A percentile compares a stretch with the other conserved stretches of the same genome.
These are phyloP conservation scores for Zygoascus flipseniorum DNA, from an alignment of 805 yeast species.

Conservation along the genomic window DNA sequence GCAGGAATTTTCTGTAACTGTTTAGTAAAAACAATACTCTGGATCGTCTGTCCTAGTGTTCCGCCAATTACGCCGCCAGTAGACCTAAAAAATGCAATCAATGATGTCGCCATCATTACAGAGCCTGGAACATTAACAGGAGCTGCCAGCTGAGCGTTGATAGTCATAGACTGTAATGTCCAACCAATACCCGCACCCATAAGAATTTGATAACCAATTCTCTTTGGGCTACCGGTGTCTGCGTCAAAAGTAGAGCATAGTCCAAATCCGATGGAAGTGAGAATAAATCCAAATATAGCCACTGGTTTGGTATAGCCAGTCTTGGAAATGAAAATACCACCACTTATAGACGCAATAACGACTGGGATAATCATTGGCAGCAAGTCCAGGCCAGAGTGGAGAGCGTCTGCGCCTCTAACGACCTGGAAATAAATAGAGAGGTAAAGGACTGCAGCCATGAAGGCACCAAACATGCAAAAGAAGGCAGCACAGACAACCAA, in stretches of 20 bases:
- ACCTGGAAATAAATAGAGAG: conserved; percentile 42
- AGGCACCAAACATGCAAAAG: conserved; percentile 36
- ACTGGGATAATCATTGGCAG: conserved; percentile 38
- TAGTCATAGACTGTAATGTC: conserved; percentile 35
- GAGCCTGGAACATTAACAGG: conserved; percentile 43
- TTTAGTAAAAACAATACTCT: conserved; percentile 25
- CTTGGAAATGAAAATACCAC: conserved; percentile 38
- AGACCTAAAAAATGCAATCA: conserved; percentile 36
- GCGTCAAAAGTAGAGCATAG: conserved; percentile 32
- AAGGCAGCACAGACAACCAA: conserved; percentile 29
- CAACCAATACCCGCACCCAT: conserved; percentile 41
- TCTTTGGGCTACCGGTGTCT: conserved; percentile 28
- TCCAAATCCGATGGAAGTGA: conserved; percentile 40
- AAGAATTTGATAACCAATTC: conserved; percentile 40
- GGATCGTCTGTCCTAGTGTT: conserved; percentile 35
- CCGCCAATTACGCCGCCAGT: conserved; percentile 39
- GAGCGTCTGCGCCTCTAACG: conserved; percentile 32
- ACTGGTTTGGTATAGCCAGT: conserved; percentile 38
- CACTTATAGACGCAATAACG: conserved; percentile 33
- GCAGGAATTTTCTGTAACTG: conserved; percentile 3
- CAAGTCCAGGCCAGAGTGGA: conserved; percentile 34
- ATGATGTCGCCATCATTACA: conserved; percentile 39
- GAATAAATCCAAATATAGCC: conserved; percentile 28
- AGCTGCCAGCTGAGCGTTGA: conserved; percentile 41
- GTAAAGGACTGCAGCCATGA: conserved; percentile 37